phyloP scores from a whole-genome alignment of 139 green algal species.

The Astrephomene gubernaculifera region DNA sequence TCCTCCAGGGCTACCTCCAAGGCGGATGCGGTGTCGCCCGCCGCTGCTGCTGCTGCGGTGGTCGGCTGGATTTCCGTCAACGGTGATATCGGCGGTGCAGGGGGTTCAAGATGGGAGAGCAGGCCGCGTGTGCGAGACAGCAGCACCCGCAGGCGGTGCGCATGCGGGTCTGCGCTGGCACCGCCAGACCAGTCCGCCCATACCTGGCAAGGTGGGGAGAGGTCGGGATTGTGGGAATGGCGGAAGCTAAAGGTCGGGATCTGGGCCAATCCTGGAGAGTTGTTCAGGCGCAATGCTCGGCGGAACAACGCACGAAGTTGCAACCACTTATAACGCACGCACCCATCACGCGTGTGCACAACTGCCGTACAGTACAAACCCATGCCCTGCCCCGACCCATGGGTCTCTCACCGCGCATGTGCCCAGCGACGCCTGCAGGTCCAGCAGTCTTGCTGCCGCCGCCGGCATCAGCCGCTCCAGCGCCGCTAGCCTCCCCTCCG shows the following conservation, averaged over 20 bases:
- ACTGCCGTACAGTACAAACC: too few species aligned
- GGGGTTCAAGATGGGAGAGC: background rate
- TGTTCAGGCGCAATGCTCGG: background rate
- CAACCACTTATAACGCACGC: too few species aligned
- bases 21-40: background rate
- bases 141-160: constrained; percentile 9
- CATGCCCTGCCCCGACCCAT: too few species aligned
- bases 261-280: background rate
- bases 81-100: background rate
- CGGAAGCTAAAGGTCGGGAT: background rate
- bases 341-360: too few species aligned
- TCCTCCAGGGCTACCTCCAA: background rate
- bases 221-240: too few species aligned
- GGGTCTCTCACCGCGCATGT: background rate
- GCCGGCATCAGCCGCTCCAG: background rate
- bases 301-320: background rate
- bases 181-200: background rate
- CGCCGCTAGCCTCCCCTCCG: background rate
- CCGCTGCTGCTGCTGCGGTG: background rate
- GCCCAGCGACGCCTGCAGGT: constrained; percentile 19
- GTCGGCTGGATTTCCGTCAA: too few species aligned
- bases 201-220: too few species aligned
- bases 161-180: background rate
- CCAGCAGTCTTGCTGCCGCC: background rate
- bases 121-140: background rate